These are phyloP conservation scores for Stromatinia cepivora DNA, from an alignment of 2,329 filamentous ascomycete species.

Conservation along the genomic window DNA sequence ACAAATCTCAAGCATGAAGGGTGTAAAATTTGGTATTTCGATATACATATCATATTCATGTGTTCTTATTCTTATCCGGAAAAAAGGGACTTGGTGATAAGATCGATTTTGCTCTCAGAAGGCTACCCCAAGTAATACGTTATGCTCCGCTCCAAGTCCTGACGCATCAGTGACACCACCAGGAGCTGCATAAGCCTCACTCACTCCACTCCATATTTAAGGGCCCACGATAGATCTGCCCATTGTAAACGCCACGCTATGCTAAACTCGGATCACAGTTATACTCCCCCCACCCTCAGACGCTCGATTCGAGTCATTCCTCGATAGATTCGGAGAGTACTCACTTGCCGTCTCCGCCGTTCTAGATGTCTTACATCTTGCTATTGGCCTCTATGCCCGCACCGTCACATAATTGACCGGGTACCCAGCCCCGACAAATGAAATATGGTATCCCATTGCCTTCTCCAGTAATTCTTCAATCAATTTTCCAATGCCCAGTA, in stretches of 20 bases:
- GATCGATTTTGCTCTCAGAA: neutral
- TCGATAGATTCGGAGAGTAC: neutral
- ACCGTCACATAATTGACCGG: slow-evolving; percentile 4
- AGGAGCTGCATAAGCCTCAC: slow-evolving; percentile 16
- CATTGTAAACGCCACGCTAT: slow-evolving; percentile 22
- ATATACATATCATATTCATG: neutral
- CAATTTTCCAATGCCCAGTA: slow-evolving; percentile 87
- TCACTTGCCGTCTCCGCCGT: neutral
- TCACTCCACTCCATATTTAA: slow-evolving; percentile 2
- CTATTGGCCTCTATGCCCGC: neutral
- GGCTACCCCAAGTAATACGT: slow-evolving; percentile 17
- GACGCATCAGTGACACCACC: slow-evolving; percentile 13
- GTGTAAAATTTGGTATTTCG: neutral
- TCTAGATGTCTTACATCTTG: slow-evolving; percentile 10
- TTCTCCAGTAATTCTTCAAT: slow-evolving; percentile 54
- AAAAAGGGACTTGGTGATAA: slow-evolving; percentile 1
- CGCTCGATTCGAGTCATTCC: neutral
- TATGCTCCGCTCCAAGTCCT: slow-evolving; percentile 4
- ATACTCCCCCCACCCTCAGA: neutral
- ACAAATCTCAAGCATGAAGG: no score
- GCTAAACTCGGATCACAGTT: slow-evolving; percentile 19
- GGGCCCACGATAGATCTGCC: slow-evolving; percentile 16
- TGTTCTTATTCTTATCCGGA: slow-evolving; percentile 13
- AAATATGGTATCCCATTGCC: slow-evolving; percentile 19
- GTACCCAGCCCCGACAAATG: slow-evolving; percentile 17